Evolutionary conservation across 768 basidiomycete species (phyloP), one percentile per base, ranked within the genome.

Genomic region (Boletus subcaerulescens): DNA sequence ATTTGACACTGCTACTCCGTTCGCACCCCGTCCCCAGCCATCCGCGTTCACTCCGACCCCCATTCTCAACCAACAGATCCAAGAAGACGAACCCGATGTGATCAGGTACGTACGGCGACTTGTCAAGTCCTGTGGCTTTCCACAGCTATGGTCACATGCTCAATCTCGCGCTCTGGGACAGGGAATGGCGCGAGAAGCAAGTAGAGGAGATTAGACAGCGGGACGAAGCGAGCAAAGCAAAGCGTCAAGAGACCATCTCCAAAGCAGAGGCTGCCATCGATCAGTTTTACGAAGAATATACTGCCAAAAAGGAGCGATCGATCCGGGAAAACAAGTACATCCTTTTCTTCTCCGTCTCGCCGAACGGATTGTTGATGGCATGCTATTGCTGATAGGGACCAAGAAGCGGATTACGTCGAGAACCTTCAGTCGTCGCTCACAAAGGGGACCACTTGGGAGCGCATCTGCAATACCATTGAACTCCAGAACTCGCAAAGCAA

Each of bases 401-500:
- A 87, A 59, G 96, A 98, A 71, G 83, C 84, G 18, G 83, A 86
- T 53, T 98, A 88, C 75, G 65, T 95, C 39, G 78, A 83, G 15
- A 73, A 75, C n/a, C 76, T 93, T 51, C 83, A 83, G 20, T 86
- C 86, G 45, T 82, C 85, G 11, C 83, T 98, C 48, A 87, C 92
- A 0, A 78, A 81, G 50, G 97, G 96, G 24, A 97, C 96, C 20
- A 96, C 94, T 9, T 99, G 96, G 96, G 85, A 93, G 62, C 88
- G 97, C 36, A 96, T 99, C 66, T 89, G 87, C 67, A 85, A 85
- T 26, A 73, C 86, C 48, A 73, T 97, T 57, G 92, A 95, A 61
- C 80, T 99, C 36, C 85, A 96, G 71, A 98, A 98, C 70, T 97
- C 94, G 51, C 93, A 98, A 73, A 94, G 91, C 78, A 99, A 98